Base-by-base conservation (phyloP, 345 rosid genomes). In the Adansonia digitata region DNA sequence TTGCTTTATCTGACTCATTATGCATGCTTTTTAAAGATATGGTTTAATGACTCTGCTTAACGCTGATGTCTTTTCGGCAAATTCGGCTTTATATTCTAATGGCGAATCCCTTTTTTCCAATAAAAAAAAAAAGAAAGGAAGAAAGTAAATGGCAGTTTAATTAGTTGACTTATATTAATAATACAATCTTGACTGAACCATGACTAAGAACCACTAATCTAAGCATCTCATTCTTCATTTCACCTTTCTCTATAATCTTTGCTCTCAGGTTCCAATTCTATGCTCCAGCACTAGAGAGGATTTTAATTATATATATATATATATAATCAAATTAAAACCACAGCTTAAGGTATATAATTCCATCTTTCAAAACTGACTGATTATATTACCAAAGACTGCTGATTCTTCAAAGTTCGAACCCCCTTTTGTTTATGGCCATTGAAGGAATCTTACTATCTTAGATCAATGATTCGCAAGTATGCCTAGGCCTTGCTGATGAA, bases 171-270 rank as follows among this genome's bases (percentile, higher is more conserved):
- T 71, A 75, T 79, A 63, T 84, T 64, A 69, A 22, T 51, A 53
- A 74, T 71, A 24, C 79, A 80, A 80, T 83, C 82, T 78, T 80
- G 84, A 80, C 80, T 12, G 49, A 69, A 72, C 68, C 70, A 34
- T 67, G 63, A 65, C 73, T 45, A 12, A 78, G 57, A 74, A 74
- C 88, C 88, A 78, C 84, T 70, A 76, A 72, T 59, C 73, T 34
- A 70, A 80, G 88, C 83, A 87, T 83, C 87, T 67, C 65, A 82
- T 84, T 78, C 86, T 75, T 72, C 75, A 72, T 71, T 59, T 39
- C 26, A 80, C 68, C 43, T 74, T 57, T 59, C 34, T 60, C 62
- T 46, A 5, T 56, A 17, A 18, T 46, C 39, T 62, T 68, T 75
- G 63, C 74, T 62, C 34, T 4, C 53, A 12, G 49, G 49, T 45